Conservation (phyloP, 495 filamentous ascomycete genomes). For the Tuber melanosporum region DNA sequence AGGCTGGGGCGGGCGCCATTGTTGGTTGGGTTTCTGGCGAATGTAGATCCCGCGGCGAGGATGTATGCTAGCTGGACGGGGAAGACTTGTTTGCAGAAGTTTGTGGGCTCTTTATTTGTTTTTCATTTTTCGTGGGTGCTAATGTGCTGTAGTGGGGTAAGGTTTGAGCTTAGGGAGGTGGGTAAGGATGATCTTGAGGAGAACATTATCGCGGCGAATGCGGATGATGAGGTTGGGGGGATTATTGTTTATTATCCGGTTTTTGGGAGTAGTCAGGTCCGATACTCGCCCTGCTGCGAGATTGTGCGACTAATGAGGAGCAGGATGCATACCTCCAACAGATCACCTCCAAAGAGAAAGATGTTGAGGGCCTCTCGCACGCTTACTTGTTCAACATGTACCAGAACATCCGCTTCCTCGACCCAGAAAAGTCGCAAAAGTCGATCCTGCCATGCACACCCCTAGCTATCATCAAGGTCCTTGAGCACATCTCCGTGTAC, state of each 20-base stretch:
- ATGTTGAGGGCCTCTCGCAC: slow-evolving; percentile 92
- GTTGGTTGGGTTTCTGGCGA: slow-evolving; percentile 85
- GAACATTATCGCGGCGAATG: slow-evolving; percentile 72
- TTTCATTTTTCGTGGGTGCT: slow-evolving; percentile 14
- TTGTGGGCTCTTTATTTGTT: slow-evolving; percentile 43
- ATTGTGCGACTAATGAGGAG: slow-evolving; percentile 39
- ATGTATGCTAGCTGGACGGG: slow-evolving; percentile 97
- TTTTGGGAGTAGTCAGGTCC: slow-evolving; percentile 50
- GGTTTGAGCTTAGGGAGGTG: slow-evolving; percentile 73
- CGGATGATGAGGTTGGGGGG: slow-evolving; percentile 69
- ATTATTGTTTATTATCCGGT: slow-evolving; percentile 99
- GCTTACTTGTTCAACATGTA: slow-evolving; percentile 98
- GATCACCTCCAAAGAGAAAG: slow-evolving; percentile 80
- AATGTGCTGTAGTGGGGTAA: slow-evolving; percentile 62
- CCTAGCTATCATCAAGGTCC: slow-evolving; percentile 88
- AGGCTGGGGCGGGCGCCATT: slow-evolving; percentile 61
- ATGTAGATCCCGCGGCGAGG: slow-evolving; percentile 77
- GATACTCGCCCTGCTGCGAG: slow-evolving; percentile 16
- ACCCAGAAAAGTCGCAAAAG: slow-evolving; percentile 73
- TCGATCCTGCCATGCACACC: slow-evolving; percentile 93
- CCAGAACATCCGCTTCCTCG: slow-evolving; percentile 91
- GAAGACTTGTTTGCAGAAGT: slow-evolving; percentile 93
- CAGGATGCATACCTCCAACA: slow-evolving; percentile 94
- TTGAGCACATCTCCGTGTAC: slow-evolving; percentile 92
- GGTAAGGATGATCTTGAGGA: slow-evolving; percentile 84